Evolutionary conservation across 331 rosid genomes (phyloP), one percentile per base, ranked within the genome.

Genomic region (Arachis monticola): DNA sequence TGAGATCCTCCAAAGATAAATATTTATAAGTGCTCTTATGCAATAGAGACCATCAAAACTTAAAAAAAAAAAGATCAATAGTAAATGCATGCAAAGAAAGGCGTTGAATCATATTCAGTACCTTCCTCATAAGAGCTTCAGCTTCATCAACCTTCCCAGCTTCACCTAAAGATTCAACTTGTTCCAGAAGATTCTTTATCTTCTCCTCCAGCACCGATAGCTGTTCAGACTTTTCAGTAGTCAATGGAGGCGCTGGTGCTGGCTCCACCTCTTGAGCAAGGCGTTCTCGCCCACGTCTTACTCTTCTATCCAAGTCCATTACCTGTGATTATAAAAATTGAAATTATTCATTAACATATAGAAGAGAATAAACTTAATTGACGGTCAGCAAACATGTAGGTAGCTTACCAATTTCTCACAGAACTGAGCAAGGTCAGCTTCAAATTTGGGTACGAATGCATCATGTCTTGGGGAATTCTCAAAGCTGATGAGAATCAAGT

Each of bases 111-210:
- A 60, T 62, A 30, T 80, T 72, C 59, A 50, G 80, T 60, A 94
- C 97, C 99, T 90, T 95, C 83, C 99, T 90, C 99, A 95, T 95
- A 13, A 92, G 88, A 53, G 99, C 98, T 85, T 92, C 99, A 80
- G 99, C 99, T 88, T 95, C 99, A 80, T 95, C 99, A 78, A 95
- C 98, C 83, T 95, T 95, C 77, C 99, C 99, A 73, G 99, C 95
- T 85, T 92, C 99, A 79, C 99, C 99, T 61, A 95, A 96, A 51
- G 96, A 79, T 83, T 95, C 99, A 80, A 88, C 99, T 79, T 92
- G 99, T 66, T 95, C 99, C 73, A 95, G 88, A 70, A 95, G 91
- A 83, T 92, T 95, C 89, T 95, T 95, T 76, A 95, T 92, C 84
- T 95, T 95, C 78, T 95, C 99, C 79, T 95, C 99, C 74, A 95